A percentile compares a stretch with the other conserved stretches of the same genome.
phyloP scores from a whole-genome alignment of 768 basidiomycete genomes.

The Hericium erinaceus region DNA sequence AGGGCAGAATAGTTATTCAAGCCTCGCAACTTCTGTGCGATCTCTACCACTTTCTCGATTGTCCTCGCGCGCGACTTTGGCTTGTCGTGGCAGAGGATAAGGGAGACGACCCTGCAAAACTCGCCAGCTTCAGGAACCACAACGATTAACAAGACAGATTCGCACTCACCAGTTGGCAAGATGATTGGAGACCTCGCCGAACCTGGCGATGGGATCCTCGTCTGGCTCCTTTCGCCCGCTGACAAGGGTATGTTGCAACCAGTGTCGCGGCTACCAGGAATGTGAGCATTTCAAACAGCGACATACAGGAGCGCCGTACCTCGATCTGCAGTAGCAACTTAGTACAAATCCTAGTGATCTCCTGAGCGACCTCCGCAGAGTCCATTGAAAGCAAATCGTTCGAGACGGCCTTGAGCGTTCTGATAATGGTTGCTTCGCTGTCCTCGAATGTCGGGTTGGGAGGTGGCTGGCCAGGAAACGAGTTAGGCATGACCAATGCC shows the following conservation, averaged over 20 bases:
- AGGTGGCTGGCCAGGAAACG: not conserved
- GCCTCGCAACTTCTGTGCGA: slow-evolving; percentile 70
- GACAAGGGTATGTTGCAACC: slow-evolving; percentile 71
- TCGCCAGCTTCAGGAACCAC: slow-evolving; percentile 2
- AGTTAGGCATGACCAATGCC: slow-evolving; percentile 26
- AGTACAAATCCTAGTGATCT: slow-evolving; percentile 72
- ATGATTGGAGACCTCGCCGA: slow-evolving; percentile 73
- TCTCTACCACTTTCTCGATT: slow-evolving; percentile 82
- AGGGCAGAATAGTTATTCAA: slow-evolving; percentile 90
- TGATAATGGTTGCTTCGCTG: slow-evolving; percentile 15
- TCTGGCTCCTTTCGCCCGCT: slow-evolving; percentile 57
- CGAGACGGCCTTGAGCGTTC: slow-evolving; percentile 51
- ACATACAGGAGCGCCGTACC: slow-evolving; percentile 32
- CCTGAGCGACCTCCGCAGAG: slow-evolving; percentile 66
- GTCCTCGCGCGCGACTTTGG: slow-evolving; percentile 65
- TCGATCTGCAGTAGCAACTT: slow-evolving; percentile 66
- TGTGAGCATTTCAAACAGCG: slow-evolving; percentile 7
- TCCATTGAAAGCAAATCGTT: slow-evolving; percentile 48
- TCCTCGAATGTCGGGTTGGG: not conserved
- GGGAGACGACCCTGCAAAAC: slow-evolving; percentile 70
- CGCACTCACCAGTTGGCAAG: slow-evolving; percentile 67
- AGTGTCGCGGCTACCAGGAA: slow-evolving; percentile 64
- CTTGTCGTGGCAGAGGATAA: slow-evolving; percentile 84
- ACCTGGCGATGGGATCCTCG: slow-evolving; percentile 61
- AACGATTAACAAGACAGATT: slow-evolving; percentile 5